phyloP scores from a whole-genome alignment of 495 filamentous ascomycete genomes.

The Glarea lozoyensis region DNA sequence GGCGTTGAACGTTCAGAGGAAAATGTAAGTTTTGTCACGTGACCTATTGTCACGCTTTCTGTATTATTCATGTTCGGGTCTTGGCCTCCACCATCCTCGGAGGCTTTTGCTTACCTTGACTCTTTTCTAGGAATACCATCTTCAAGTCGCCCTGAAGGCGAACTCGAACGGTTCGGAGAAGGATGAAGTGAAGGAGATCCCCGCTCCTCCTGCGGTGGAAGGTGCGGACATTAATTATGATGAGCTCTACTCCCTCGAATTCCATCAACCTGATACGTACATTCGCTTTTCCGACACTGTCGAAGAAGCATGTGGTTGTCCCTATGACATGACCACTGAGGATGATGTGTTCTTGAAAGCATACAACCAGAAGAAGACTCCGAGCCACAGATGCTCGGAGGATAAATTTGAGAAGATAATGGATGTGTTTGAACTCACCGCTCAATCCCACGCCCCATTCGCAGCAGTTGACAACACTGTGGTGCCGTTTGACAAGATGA shows the following conservation, averaged over 20 bases:
- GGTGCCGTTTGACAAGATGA: conserved; percentile 70
- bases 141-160: conserved; percentile 83
- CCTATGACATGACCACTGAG: conserved; percentile 88
- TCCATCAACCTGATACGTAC: conserved; percentile 80
- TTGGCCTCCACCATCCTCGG: conserved; percentile 2
- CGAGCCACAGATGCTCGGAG: conserved; percentile 62
- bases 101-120: conserved; percentile 16
- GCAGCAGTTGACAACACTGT: conserved; percentile 83
- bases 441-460: conserved; percentile 71
- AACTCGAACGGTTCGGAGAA: conserved; percentile 57
- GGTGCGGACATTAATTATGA: conserved; percentile 76
- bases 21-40: conserved; percentile 63
- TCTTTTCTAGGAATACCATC: conserved; percentile 97
- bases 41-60: conserved; percentile 19
- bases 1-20: conserved; percentile 96
- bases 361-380: conserved; percentile 67
- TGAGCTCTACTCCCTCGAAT: conserved; percentile 68
- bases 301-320: conserved; percentile 75
- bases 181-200: conserved; percentile 71
- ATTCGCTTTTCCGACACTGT: conserved; percentile 98
- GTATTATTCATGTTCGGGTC: neutral
- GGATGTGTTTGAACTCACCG: conserved; percentile 87
- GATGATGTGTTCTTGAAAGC: conserved; percentile 78
- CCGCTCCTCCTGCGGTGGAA: conserved; percentile 73
- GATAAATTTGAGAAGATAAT: conserved; percentile 90